Percentiles rank a stretch among this genome's conserved stretches.
Conservation (phyloP, 306 rosid species). For the Lablab purpureus region DNA sequence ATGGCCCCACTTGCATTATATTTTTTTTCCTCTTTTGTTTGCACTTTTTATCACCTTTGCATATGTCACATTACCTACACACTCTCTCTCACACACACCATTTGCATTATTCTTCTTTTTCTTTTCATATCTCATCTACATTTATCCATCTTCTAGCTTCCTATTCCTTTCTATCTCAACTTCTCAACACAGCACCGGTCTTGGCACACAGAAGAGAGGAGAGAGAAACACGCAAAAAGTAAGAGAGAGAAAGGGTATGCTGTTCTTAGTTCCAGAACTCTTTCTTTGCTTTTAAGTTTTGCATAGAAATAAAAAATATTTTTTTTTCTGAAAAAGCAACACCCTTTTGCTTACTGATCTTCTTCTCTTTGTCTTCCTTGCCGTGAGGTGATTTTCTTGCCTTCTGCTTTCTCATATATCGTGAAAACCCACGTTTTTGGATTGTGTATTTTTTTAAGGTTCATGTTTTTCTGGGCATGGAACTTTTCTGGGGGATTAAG, state of each 20-base stretch:
- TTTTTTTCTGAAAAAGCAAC: conserved; percentile 15
- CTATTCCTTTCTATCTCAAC: conserved; percentile 3
- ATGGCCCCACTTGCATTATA: conserved; percentile 62
- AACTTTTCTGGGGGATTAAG: background rate
- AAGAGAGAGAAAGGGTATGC: background rate
- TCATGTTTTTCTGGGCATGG: conserved; percentile 27
- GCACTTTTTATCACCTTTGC: conserved; percentile 75
- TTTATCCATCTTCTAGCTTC: conserved; percentile 1
- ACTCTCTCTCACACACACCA: background rate
- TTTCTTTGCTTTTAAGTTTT: conserved; percentile 37
- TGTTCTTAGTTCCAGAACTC: conserved; percentile 33
- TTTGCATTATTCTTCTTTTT: conserved; percentile 54
- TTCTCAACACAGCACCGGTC: conserved; percentile 8
- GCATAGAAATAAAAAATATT: background rate
- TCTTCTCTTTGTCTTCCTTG: conserved; percentile 40
- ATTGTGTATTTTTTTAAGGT: background rate
- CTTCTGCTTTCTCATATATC: conserved; percentile 32
- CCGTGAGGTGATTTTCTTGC: conserved; percentile 47
- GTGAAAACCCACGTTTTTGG: background rate
- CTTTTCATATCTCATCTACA: conserved; percentile 52
- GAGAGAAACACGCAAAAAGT: background rate
- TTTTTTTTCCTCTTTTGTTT: conserved; percentile 24
- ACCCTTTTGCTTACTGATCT: conserved; percentile 53
- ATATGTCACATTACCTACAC: conserved; percentile 51
- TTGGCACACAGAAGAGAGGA: background rate